Evolutionary conservation across 805 yeast species (phyloP), one percentile per base, ranked within the genome.

Genomic region (Barnettozyma sp.): DNA sequence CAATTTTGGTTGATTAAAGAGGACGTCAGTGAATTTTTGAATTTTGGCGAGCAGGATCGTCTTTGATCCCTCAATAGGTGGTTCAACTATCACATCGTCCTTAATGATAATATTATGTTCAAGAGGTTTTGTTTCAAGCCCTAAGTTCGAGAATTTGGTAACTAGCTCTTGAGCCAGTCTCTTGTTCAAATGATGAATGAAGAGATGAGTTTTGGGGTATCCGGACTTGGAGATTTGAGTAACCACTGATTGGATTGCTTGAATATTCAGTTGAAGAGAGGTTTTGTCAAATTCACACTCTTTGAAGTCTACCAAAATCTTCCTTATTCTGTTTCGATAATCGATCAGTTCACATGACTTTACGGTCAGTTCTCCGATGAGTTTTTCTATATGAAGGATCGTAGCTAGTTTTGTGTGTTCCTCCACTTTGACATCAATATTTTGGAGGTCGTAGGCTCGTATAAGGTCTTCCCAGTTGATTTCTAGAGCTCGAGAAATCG

Each of bases 381-480:
- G 39, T 2, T 39, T 36, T 28, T 66, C 68, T 3, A 72, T 48
- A 2, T 42, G 43, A 4, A 38, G 9, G 4, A 49, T 36, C 1
- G 64, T 54, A 8, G 58, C 45, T 6, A 55, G 43, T 22, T 60
- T 56, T 6, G 60, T 49, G 12, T 60, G 60, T 23, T 62, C 65
- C 10, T 49, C 45, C 3, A 54, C 30, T 13, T 46, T 44, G 4
- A 46, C 49, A 11, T 59, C 58, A 7, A 58, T 47, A 6, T 55
- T 57, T 20, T 62, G 56, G 19, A 74, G 50, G 32, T 76, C 82
- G 25, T 65, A 56, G 1, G 75, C 73, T 40, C 66, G 67, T 0
- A 66, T 55, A 9, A 80, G 48, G 10, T 65, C 59, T 1, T 60
- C 66, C 94, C 94, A 83, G 7, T 63, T 61, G 2, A 71, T 54